Evolutionary conservation across 2,329 filamentous ascomycete species (phyloP).

Genomic region (Leptoxyphium fumago): DNA sequence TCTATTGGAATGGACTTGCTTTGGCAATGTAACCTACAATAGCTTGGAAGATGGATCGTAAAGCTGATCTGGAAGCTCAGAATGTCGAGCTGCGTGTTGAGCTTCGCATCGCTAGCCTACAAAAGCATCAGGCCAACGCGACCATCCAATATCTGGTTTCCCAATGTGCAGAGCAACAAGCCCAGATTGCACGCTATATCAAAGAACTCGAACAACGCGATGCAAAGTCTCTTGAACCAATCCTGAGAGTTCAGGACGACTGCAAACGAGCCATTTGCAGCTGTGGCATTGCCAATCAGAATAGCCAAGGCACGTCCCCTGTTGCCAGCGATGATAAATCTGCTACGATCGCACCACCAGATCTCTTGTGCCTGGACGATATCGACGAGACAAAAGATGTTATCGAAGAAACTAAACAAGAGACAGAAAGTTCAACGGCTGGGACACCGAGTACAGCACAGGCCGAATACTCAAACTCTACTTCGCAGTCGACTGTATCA

Average conservation of each 20-base stretch:
- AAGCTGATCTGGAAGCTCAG: no score
- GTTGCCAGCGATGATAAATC: background rate
- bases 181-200: conserved; percentile 1
- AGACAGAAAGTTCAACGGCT: background rate
- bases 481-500: conserved; percentile 1
- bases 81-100: conserved; percentile 14
- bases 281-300: background rate
- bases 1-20: no score
- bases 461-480: conserved; percentile 2
- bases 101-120: conserved; percentile 11
- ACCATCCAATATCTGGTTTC: conserved; percentile 9
- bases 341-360: background rate
- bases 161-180: conserved; percentile 1
- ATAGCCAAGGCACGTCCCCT: background rate
- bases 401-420: conserved; percentile 1
- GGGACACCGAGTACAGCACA: conserved; percentile 2
- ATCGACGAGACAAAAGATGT: background rate
- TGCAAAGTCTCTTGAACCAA: background rate
- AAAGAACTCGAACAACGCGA: conserved; percentile 1
- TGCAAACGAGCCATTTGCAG: background rate
- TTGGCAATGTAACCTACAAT: no score
- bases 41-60: no score
- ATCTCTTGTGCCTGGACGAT: conserved; percentile 4
- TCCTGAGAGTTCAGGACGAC: background rate
- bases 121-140: conserved; percentile 10